Percentiles rank a stretch among this genome's conserved stretches.
Evolutionary conservation across 129 eudicot species (phyloP).

Genomic region (Flaveria sonorensis): DNA sequence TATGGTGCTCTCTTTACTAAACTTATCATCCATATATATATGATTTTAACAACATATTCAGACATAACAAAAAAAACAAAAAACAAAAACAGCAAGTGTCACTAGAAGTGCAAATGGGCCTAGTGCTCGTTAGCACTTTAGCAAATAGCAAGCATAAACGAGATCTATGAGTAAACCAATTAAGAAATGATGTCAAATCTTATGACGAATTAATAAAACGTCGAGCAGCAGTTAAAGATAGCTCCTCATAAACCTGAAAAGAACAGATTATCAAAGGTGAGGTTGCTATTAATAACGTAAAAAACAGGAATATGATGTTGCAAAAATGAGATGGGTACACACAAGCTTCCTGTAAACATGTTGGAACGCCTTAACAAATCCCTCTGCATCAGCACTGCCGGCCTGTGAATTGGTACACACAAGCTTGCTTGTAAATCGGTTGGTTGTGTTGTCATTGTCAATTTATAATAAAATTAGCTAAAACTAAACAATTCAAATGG

Average conservation of each 20-base stretch:
- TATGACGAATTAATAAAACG: conserved; percentile 50
- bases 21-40: conserved; percentile 12
- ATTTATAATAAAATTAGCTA: background rate
- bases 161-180: background rate
- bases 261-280: background rate
- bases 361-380: conserved; percentile 78
- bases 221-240: conserved; percentile 63
- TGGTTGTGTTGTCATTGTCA: background rate
- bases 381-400: conserved; percentile 71
- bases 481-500: background rate
- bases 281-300: background rate
- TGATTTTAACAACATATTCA: background rate
- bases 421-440: background rate
- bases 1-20: conserved; percentile 22
- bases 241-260: conserved; percentile 77
- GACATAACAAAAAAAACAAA: conserved; percentile 24
- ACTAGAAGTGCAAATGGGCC: background rate
- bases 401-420: conserved; percentile 35
- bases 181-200: conserved; percentile 22
- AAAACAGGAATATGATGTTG: background rate
- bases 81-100: background rate
- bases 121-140: no score
- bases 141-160: background rate
- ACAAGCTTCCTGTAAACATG: conserved; percentile 72
- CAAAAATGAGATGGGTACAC: conserved; percentile 24